Base-by-base conservation (phyloP, 805 yeast species). In the Saturnispora halmiae region DNA sequence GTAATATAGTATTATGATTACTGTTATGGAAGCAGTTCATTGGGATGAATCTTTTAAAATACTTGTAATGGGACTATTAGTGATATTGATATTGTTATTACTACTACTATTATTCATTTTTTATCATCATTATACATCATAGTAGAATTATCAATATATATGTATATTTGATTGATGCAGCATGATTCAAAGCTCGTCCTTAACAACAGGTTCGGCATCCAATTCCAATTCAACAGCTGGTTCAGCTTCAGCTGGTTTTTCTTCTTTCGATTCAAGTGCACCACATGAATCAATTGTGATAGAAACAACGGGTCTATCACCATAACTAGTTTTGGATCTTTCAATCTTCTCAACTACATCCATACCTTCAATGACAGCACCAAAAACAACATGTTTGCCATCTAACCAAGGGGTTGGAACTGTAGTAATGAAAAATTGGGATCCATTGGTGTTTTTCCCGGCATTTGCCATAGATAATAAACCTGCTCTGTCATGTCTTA, bases 361-460 rank as follows among this genome's bases (percentile, higher is more conserved):
- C 68, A 77, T 70, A 36, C 97, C 97, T 43, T 81, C 87, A 14
- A 86, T 44, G 42, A 92, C 96, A 66, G 86, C 85, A 50, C 98
- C 98, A 56, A 92, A 92, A 31, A 92, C 98, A 58, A 92, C 98
- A 64, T 92, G 98, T 53, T 69, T 77, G 49, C 94, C 92, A 58
- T 92, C 86, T 58, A 92, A 75, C 97, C 98, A 92, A 37, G 80
- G 67, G 42, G 96, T 85, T 27, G 75, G 72, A 18, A 82, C 95
- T 21, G 96, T 88, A 56, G 95, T 87, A 66, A 92, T 82, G 73
- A 88, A 88, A 61, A 88, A 88, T 65, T 87, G 96, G 28, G 95
- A 86, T 16, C 96, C 96, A 60, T 87, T 87, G 63, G 88, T 80
- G 64, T 80, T 69, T 47, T 59, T 74, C 50, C 90, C 90, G 25